A percentile compares a stretch with the other conserved stretches of the same genome.
phyloP scores from a whole-genome alignment of 148 eudicot genomes.

The Vaccinium myrtillus region DNA sequence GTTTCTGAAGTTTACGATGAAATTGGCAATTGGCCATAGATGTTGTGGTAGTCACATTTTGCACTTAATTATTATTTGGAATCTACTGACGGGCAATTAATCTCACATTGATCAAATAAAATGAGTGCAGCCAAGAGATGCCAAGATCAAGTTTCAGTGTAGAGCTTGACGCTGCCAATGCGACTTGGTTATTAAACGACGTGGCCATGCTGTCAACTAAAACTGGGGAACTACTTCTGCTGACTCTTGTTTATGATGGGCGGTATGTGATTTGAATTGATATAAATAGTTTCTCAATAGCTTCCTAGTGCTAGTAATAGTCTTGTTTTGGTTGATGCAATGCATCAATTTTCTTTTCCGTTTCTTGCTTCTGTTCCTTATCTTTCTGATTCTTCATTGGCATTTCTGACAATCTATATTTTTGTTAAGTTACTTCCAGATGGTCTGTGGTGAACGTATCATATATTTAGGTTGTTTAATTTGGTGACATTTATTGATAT shows the following conservation, averaged over 20 bases:
- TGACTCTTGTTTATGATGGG: conserved; percentile 95
- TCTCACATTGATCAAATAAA: background rate
- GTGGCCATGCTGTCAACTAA: conserved; percentile 91
- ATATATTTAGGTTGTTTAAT: background rate
- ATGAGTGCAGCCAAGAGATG: conserved; percentile 74
- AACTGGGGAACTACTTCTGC: conserved; percentile 83
- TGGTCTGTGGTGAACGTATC: background rate
- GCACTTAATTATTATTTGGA: background rate
- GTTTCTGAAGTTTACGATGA: background rate
- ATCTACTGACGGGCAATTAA: background rate
- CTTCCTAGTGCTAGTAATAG: background rate
- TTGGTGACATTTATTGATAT: background rate
- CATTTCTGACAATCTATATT: conserved; percentile 1
- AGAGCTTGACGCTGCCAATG: conserved; percentile 97
- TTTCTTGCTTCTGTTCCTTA: background rate
- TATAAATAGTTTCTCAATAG: background rate
- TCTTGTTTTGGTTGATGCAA: background rate
- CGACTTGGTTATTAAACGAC: conserved; percentile 92
- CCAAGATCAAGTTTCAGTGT: conserved; percentile 70
- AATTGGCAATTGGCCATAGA: background rate
- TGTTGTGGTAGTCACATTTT: background rate
- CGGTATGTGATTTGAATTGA: conserved; percentile 45
- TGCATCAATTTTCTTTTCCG: background rate
- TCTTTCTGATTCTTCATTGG: background rate
- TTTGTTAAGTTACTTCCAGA: background rate